phyloP scores from a whole-genome alignment of 1,139 yeast genomes.

The Candida glucosophila region DNA sequence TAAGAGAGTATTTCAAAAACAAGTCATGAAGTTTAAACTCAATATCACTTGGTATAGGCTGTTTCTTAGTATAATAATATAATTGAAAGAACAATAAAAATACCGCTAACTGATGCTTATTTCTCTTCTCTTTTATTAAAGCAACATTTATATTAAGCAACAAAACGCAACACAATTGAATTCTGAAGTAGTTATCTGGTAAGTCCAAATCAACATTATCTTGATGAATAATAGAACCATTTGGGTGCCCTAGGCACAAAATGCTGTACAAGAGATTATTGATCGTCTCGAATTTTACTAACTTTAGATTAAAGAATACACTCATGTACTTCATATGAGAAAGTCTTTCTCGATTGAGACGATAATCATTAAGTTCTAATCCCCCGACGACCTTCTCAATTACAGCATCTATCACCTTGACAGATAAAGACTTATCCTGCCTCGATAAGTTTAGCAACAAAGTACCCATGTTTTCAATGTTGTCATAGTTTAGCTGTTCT shows the following conservation, averaged over 20 bases:
- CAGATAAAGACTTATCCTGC: conserved; percentile 27
- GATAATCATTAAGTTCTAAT: conserved; percentile 56
- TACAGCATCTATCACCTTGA: conserved; percentile 51
- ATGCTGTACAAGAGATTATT: conserved; percentile 52
- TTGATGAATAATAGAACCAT: conserved; percentile 46
- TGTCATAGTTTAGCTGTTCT: conserved; percentile 52
- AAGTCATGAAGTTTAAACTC: conserved; percentile 44
- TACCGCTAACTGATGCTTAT: conserved; percentile 14
- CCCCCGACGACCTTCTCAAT: conserved; percentile 60
- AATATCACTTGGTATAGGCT: conserved; percentile 60
- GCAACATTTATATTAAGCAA: conserved; percentile 11
- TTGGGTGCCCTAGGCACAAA: conserved; percentile 60
- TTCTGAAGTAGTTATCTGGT: conserved; percentile 64
- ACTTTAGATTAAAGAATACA: conserved; percentile 41
- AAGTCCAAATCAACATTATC: conserved; percentile 41
- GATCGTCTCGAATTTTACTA: conserved; percentile 41
- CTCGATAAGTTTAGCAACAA: conserved; percentile 32
- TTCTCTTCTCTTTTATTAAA: conserved; percentile 2
- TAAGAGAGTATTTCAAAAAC: conserved; percentile 21
- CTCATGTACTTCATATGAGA: conserved; percentile 56
- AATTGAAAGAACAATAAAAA: conserved; percentile 64
- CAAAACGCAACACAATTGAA: conserved; percentile 41
- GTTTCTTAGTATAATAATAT: conserved; percentile 57
- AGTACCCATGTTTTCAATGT: conserved; percentile 41
- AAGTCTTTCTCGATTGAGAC: conserved; percentile 52